Conservation (phyloP, 495 filamentous ascomycete genomes). For the Rusavskia elegans region DNA sequence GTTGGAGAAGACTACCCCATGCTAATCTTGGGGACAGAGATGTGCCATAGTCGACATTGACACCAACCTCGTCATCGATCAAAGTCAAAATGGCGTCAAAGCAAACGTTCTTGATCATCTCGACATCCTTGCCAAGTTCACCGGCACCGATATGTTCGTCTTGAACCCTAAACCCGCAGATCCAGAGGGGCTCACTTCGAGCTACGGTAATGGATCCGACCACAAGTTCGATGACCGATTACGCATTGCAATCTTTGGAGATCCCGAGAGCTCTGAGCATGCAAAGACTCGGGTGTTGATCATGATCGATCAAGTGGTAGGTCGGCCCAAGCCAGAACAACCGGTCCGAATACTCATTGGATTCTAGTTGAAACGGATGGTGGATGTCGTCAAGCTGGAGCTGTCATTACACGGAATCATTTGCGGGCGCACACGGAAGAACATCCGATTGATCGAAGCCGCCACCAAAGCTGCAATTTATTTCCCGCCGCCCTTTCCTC, state of each 20-base stretch:
- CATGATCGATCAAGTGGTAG: conserved; percentile 92
- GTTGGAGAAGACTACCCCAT: no score
- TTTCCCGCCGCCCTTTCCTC: conserved; percentile 85
- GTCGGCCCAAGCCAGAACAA: conserved; percentile 17
- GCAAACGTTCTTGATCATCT: conserved; percentile 66
- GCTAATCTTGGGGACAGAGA: conserved; percentile 35
- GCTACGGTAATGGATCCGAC: conserved; percentile 51
- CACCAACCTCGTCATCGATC: conserved; percentile 68
- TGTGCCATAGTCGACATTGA: conserved; percentile 88
- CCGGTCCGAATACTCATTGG: background rate
- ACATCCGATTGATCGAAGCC: conserved; percentile 93
- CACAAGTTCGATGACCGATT: conserved; percentile 62
- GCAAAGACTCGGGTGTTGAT: conserved; percentile 92
- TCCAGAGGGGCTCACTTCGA: conserved; percentile 35
- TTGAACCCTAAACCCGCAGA: conserved; percentile 59
- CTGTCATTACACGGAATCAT: conserved; percentile 75
- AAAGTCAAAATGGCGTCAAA: conserved; percentile 44
- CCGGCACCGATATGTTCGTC: conserved; percentile 91
- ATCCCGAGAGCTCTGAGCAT: conserved; percentile 88
- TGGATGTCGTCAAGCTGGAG: conserved; percentile 71
- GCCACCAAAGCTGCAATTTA: conserved; percentile 91
- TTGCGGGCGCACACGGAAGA: conserved; percentile 82
- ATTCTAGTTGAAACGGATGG: conserved; percentile 61
- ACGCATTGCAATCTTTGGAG: conserved; percentile 84
- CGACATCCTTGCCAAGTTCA: conserved; percentile 66